Evolutionary conservation across 1,139 yeast species (phyloP).

Genomic region (Protomyces arabidopsidicola): DNA sequence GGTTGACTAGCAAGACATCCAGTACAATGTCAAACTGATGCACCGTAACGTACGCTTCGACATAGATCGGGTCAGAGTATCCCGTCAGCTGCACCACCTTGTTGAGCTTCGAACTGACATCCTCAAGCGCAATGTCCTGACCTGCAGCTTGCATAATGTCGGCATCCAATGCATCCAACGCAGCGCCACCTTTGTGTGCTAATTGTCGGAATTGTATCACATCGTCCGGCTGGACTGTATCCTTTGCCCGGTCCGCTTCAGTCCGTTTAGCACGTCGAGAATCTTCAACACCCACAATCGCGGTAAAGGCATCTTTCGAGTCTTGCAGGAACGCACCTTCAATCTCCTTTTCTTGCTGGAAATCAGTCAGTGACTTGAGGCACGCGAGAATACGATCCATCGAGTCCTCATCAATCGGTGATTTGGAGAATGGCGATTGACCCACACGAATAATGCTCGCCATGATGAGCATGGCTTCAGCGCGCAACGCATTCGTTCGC

Average conservation of each 20-base stretch:
- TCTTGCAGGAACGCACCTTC: conserved; percentile 79
- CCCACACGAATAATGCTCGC: conserved; percentile 90
- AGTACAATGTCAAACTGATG: conserved; percentile 94
- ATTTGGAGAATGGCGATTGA: conserved; percentile 66
- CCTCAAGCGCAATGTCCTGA: conserved; percentile 51
- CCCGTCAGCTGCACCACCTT: conserved; percentile 93
- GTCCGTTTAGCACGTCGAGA: conserved; percentile 54
- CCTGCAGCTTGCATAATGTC: conserved; percentile 45
- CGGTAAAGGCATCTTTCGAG: conserved; percentile 75
- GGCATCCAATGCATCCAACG: conserved; percentile 43
- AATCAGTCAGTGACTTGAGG: conserved; percentile 70
- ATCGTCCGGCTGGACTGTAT: conserved; percentile 79
- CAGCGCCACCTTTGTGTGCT: conserved; percentile 47
- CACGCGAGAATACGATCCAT: conserved; percentile 85
- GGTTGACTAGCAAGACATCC: conserved; percentile 91
- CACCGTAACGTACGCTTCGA: conserved; percentile 91
- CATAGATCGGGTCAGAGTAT: conserved; percentile 94
- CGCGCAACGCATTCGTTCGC: conserved; percentile 75
- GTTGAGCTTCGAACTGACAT: conserved; percentile 69
- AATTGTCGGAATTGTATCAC: conserved; percentile 80
- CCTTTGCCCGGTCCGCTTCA: conserved; percentile 58
- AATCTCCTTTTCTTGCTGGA: conserved; percentile 49
- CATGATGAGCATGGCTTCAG: conserved; percentile 89
- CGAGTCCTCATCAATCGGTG: conserved; percentile 90
- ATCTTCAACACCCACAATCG: conserved; percentile 49